Evolutionary conservation across 78 protist genomes (phyloP), one percentile per base, ranked within the genome.

Genomic region (Dictyostelium brefeldianum): DNA sequence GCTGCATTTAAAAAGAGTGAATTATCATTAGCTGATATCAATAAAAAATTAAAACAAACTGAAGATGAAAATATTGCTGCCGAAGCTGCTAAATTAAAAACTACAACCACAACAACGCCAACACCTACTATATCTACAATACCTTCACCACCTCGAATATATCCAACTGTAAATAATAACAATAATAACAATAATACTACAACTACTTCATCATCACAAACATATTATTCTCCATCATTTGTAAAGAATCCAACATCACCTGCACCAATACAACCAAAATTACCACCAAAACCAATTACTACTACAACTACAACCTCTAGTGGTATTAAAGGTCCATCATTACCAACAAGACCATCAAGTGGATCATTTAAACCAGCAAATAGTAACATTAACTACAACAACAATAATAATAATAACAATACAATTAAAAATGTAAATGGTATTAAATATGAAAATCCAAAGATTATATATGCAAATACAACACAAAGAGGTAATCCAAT

Each of bases 401-500:
- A 53, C 81, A 41, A 27, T 75, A 43, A 36, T 83, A 46, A 51
- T 57, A 43, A n/a, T n/a, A n/a, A n/a, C n/a, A n/a, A n/a, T 36
- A 36, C 2, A 36, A 36, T 36, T 36, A 36, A 36, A 36, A 36
- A 2, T 36, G 43, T 36, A 36, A 36, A 36, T 36, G 43, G 43
- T 36, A 36, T 36, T 36, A 83, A 54, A 20, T 29, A 57, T 71
- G 65, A 54, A 43, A 50, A 57, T 59, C 10, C 7, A 36, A 51
- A 10, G 48, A 25, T 29, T 29, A 46, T 50, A n/a, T 80, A 36
- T 20, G 81, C 53, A 22, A 83, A 73, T 83, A 71, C 75, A 73
- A n/a, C 8, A 43, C 69, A 71, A 70, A 83, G 48, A 57, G 91
- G 81, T 20, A 83, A 75, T 56, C 59, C 59, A 56, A 51, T 83